phyloP scores from a whole-genome alignment of 2,329 filamentous ascomycete genomes.

The Cercospora citrullina region DNA sequence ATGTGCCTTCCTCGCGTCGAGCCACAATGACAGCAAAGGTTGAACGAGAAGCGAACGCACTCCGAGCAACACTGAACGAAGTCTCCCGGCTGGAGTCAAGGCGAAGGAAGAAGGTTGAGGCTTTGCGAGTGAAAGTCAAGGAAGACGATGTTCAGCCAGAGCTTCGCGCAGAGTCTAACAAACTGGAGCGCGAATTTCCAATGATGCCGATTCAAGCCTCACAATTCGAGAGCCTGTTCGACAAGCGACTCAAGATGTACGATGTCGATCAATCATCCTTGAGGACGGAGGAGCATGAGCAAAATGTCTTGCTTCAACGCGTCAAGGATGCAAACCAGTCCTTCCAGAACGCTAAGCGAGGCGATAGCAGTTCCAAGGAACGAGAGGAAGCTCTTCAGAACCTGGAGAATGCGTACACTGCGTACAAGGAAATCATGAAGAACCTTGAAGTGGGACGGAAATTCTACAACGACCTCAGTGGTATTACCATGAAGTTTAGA shows the following conservation, averaged over 20 bases:
- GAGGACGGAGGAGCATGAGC: constrained; percentile 73
- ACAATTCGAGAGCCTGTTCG: constrained; percentile 91
- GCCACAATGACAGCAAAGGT: constrained; percentile 77
- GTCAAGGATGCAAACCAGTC: constrained; percentile 74
- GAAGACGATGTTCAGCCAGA: constrained; percentile 84
- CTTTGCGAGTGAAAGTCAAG: constrained; percentile 74
- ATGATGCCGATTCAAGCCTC: constrained; percentile 81
- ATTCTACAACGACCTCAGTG: constrained; percentile 94
- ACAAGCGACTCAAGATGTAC: constrained; percentile 77
- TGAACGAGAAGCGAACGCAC: constrained; percentile 72
- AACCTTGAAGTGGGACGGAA: constrained; percentile 90
- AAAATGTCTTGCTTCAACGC: constrained; percentile 68
- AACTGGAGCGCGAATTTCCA: constrained; percentile 81
- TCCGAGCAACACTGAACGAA: constrained; percentile 82
- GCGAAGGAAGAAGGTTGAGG: constrained; percentile 75
- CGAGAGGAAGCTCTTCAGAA: constrained; percentile 83
- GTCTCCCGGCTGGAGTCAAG: constrained; percentile 79
- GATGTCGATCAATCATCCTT: constrained; percentile 72
- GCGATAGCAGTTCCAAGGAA: constrained; percentile 67
- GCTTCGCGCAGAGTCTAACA: constrained; percentile 77
- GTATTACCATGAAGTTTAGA: constrained; percentile 80
- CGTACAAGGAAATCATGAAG: constrained; percentile 92
- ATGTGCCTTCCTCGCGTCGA: constrained; percentile 80
- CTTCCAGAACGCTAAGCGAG: constrained; percentile 70
- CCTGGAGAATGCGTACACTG: constrained; percentile 87